Base-by-base conservation (phyloP, 2,329 filamentous ascomycete species). In the Ophiostoma piceae region DNA sequence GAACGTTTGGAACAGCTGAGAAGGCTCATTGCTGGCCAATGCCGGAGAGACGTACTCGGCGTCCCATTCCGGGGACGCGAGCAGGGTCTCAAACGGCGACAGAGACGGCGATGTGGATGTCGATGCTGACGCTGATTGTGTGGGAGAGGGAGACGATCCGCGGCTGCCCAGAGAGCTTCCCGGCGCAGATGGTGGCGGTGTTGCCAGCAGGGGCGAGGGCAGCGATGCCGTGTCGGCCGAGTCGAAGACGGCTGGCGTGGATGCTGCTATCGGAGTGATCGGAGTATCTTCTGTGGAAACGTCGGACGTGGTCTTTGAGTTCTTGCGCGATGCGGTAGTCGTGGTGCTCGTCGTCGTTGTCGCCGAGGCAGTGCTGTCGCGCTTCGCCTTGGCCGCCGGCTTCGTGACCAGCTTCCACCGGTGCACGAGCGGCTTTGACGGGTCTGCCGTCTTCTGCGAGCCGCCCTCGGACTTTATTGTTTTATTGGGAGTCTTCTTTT, bases 341-440 rank as follows among this genome's bases (percentile, higher is more conserved):
- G 29, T 7, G 16, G 35, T 37, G 51, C 14, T 35, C 5, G 12
- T 35, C 9, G 39, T 41, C 29, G 70, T 16, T 26, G 64, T 41
- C 16, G n/a, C 41, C 54, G 29, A 16, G 41, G 7, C 60, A 1
- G 3, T 47, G 65, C 67, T 57, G 26, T 67, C 66, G 14, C 57
- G 62, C 35, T 68, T 67, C 29, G 66, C 26, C 11, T 67, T 47
- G 7, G 67, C 51, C 8, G 71, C 67, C 16, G 73, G 66, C 67
- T 72, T 75, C 3, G 73, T 74, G 14, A 77, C 74, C 62, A 77
- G 76, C 68, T 72, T 77, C 72, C 76, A 75, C 60, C 74, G 74
- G 37, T 73, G 74, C 29, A 74, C 71, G 14, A 74, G 67, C 14
- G 72, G 66, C 43, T 71, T 71, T 26, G 67, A 37, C 9, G 71